Conservation (phyloP, 768 basidiomycete species). For the Gymnopilus junonius region DNA sequence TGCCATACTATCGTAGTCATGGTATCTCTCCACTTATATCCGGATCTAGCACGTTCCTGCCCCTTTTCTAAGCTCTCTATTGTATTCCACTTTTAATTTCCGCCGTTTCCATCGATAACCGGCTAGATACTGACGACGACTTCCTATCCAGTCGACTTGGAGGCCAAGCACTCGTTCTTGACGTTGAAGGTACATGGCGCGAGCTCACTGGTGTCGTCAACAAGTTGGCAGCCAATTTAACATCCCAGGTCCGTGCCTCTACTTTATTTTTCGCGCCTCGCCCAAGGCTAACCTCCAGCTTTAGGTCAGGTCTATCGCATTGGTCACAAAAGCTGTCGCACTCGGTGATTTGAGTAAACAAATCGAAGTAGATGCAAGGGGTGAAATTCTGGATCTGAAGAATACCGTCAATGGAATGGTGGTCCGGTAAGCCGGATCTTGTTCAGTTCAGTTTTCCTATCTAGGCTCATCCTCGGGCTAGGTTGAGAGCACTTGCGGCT, state of each 20-base stretch:
- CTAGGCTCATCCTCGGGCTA: conserved; percentile 16
- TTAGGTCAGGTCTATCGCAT: conserved; percentile 82
- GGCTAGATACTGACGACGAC: not conserved
- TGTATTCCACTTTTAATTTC: conserved; percentile 1
- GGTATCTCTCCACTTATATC: not conserved
- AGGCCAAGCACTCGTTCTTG: conserved; percentile 83
- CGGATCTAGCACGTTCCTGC: not conserved
- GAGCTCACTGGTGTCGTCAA: conserved; percentile 85
- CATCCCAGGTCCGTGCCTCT: conserved; percentile 54
- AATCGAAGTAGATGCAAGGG: conserved; percentile 89
- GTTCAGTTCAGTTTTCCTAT: not conserved
- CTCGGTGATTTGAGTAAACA: conserved; percentile 87
- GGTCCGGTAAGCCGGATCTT: conserved; percentile 35
- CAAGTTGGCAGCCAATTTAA: conserved; percentile 79
- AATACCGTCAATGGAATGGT: conserved; percentile 68
- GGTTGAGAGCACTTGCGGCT: conserved; percentile 68
- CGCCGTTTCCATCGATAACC: not conserved
- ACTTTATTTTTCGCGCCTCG: not conserved
- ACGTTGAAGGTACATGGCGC: conserved; percentile 91
- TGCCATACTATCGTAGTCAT: not conserved
- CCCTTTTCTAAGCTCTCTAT: not conserved
- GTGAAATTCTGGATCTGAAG: conserved; percentile 87
- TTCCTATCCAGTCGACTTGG: conserved; percentile 69
- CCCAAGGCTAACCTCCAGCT: not conserved
- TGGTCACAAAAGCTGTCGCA: conserved; percentile 94